These are phyloP conservation scores for Cucumis melo DNA, from an alignment of 306 rosid species.

Conservation along the genomic window DNA sequence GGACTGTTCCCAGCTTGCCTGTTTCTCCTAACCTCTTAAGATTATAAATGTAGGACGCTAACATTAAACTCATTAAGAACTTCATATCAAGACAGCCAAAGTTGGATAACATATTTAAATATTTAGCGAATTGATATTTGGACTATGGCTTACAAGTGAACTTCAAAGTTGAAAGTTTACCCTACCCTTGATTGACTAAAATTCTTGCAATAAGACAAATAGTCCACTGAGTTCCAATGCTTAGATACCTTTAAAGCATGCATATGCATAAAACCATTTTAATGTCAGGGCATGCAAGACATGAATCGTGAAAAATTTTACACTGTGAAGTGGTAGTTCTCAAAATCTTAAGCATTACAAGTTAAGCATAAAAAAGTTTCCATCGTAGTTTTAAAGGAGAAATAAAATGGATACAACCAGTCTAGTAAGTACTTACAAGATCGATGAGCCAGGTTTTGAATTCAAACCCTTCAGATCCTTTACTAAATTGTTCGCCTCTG, in stretches of 20 bases:
- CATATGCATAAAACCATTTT: background rate
- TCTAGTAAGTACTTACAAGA: constrained; percentile 24
- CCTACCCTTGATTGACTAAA: background rate
- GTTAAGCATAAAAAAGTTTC: background rate
- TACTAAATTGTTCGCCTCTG: constrained; percentile 47
- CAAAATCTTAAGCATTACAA: background rate
- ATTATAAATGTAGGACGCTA: background rate
- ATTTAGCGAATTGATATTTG: background rate
- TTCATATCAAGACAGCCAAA: background rate
- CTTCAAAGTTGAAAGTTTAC: background rate
- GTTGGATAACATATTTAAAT: background rate
- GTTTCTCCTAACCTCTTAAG: background rate
- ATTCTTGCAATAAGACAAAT: background rate
- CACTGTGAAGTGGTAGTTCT: background rate
- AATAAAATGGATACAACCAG: background rate
- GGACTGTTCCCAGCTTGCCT: background rate
- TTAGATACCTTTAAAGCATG: background rate
- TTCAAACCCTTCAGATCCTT: constrained; percentile 35
- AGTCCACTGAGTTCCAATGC: background rate
- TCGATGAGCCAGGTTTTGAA: constrained; percentile 16
- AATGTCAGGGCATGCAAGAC: background rate
- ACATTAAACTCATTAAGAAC: background rate
- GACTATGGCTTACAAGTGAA: background rate
- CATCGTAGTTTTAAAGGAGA: background rate
- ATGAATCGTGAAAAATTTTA: background rate